phyloP scores from a whole-genome alignment of 2,329 filamentous ascomycete genomes.

The Colletotrichum limetticola region DNA sequence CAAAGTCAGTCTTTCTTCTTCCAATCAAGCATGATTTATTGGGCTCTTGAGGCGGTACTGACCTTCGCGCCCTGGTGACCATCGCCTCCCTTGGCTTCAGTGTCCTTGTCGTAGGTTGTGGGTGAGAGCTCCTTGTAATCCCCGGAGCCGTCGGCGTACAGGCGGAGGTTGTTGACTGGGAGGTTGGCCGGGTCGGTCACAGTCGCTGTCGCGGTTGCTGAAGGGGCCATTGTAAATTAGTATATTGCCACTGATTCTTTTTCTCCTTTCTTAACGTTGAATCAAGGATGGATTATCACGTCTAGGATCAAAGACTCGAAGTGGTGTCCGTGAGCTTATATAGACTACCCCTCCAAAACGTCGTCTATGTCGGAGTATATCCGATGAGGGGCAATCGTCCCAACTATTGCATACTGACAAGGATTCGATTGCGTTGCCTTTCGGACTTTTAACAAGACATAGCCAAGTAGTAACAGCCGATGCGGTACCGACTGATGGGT shows the following conservation, averaged over 20 bases:
- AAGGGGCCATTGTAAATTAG: conserved; percentile 45
- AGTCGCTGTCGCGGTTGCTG: conserved; percentile 45
- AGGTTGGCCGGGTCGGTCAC: conserved; percentile 35
- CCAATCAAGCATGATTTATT: neutral
- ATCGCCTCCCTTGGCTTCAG: conserved; percentile 39
- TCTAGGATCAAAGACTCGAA: neutral
- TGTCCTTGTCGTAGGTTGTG: conserved; percentile 40
- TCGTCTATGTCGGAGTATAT: conserved; percentile 4
- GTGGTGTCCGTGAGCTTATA: conserved; percentile 16
- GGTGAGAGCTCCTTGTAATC: conserved; percentile 45
- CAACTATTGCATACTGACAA: conserved; percentile 53
- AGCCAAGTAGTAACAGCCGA: neutral
- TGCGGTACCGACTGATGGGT: conserved; percentile 11
- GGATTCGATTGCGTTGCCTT: conserved; percentile 57
- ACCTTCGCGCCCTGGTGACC: conserved; percentile 38
- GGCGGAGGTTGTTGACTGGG: conserved; percentile 41
- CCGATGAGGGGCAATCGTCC: conserved; percentile 21
- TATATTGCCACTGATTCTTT: neutral
- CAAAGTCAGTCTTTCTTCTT: neutral
- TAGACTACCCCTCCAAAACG: conserved; percentile 20
- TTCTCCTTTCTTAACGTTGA: neutral
- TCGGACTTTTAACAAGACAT: neutral
- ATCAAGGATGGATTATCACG: neutral
- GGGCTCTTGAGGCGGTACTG: neutral
- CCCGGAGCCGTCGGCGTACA: conserved; percentile 45